Conservation (phyloP, 1,284 basidiomycete genomes). For the Violaceomyces palustris region DNA sequence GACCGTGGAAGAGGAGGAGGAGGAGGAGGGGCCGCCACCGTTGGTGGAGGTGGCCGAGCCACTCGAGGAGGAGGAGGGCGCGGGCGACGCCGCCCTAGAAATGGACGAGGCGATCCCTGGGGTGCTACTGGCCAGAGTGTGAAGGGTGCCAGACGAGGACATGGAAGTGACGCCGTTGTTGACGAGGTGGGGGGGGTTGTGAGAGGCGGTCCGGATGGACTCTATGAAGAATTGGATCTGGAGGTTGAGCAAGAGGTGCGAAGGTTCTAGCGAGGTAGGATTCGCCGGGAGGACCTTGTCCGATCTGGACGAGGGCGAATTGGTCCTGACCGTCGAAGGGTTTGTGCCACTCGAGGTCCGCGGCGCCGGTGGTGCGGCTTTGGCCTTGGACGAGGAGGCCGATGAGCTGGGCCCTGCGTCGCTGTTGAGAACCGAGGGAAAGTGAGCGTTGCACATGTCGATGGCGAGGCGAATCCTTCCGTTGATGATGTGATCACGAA, state of each 20-base stretch:
- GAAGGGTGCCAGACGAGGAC: slow-evolving; percentile 7
- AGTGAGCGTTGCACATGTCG: slow-evolving; percentile 59
- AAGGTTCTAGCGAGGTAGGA: slow-evolving; percentile 59
- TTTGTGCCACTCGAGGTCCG: slow-evolving; percentile 3
- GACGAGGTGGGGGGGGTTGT: no score
- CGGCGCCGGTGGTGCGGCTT: no score
- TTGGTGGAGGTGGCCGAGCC: slow-evolving; percentile 25
- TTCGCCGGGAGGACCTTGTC: slow-evolving; percentile 34
- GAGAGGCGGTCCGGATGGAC: slow-evolving; percentile 62
- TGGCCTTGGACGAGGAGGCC: no score
- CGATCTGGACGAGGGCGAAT: no score
- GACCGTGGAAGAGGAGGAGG: slow-evolving; percentile 6
- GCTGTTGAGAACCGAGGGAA: slow-evolving; percentile 42
- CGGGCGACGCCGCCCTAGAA: slow-evolving; percentile 35
- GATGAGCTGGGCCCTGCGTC: not conserved
- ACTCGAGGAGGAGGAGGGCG: slow-evolving; percentile 26
- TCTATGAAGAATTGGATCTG: slow-evolving; percentile 79
- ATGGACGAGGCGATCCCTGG: slow-evolving; percentile 19
- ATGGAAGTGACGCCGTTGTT: slow-evolving; percentile 11
- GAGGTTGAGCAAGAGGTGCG: slow-evolving; percentile 71
- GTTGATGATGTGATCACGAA: slow-evolving; percentile 63
- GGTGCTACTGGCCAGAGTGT: slow-evolving; percentile 16
- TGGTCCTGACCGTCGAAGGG: slow-evolving; percentile 10
- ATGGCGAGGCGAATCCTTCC: slow-evolving; percentile 69
- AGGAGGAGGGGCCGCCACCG: slow-evolving; percentile 8